Base-by-base conservation (phyloP, 768 basidiomycete genomes). In the Hericium rajendrae region DNA sequence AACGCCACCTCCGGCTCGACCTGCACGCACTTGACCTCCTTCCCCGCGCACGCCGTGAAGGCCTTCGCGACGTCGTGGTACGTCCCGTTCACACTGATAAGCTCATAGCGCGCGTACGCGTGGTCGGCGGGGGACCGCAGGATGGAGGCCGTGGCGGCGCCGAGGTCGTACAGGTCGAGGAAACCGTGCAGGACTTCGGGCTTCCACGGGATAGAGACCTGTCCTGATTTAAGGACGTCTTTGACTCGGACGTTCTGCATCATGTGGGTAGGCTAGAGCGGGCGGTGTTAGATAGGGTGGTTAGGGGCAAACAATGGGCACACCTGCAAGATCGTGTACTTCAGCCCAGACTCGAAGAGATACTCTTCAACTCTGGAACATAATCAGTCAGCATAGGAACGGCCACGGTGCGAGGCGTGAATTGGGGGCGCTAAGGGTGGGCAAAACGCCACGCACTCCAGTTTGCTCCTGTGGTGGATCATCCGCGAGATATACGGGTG, bases 401-500 rank as follows among this genome's bases (percentile, higher is more conserved):
- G 18, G 12, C 18, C 15, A 16, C 18, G 13, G 18, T 18, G 41
- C 18, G 15, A 8, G 4, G 41, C 10, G 15, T 43, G 41, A 15
- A 12, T 6, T 15, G 11, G 41, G 40, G 16, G 41, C 16, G 41
- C 41, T 43, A 18, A 43, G 18, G 18, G 41, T 16, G 41, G 18
- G 41, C 20, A 50, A n/a, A 28, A 54, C 9, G n/a, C 0, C 38
- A 60, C 64, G 28, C 24, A 68, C 64, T 50, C 40, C 28, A 62
- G 52, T 51, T 67, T 65, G 50, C 60, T 65, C 57, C 64, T 64
- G 57, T 71, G 70, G 54, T 69, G 65, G 39, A 66, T 28, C 60
- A 70, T 54, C 63, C 70, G 69, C 39, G 59, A 60, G 38, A 70
- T 41, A 39, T 68, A 56, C 11, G 69, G 65, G 48, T 67, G 66